Base-by-base conservation (phyloP, 2,329 filamentous ascomycete species). In the Ceratocystis cubensis region DNA sequence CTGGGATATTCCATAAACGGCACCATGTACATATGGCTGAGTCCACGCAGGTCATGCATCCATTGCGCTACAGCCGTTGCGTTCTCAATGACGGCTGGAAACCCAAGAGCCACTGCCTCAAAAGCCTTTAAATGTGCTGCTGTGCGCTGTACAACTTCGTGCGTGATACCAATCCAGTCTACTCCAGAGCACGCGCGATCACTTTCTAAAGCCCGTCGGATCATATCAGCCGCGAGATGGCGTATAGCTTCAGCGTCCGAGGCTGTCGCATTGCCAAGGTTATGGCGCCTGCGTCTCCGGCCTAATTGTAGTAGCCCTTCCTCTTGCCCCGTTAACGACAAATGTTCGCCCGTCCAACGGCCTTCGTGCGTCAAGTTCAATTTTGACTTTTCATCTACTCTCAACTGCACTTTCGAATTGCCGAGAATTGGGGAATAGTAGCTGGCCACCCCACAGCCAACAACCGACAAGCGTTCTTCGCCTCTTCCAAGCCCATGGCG, bases 1-100 rank as follows among this genome's bases (percentile, higher is more conserved):
- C 67, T 20, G 1, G 79, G 79, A 67, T 80, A 81, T 68, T 79
- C 74, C 33, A 81, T 71, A 68, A 75, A 80, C 2, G 76, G 75
- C 7, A 81, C 73, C 63, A 79, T 71, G 63, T 79, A 76, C 68
- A 74, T 73, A 69, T 81, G 79, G 30, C 75, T 77, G 53, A 76
- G 71, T 1, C 73, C 72, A 25, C 78, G 73, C 65, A 76, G 65
- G 33, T 69, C 69, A 22, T 69, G 66, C 64, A 76, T 68, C 75
- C 75, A 77, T 1, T 69, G 67, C 25, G 66, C 67, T 5, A 74
- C 50, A 5, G 67, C 67, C 28, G 73, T 74, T 3, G 45, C 8
- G 22, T 76, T 75, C 5, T 65, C 69, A 4, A 22, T 41, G 8
- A 69, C 37, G 1, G 41, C 7, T 0, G 69, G 70, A 3, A 73